These are phyloP conservation scores for Fomitopsis pinicola DNA, from an alignment of 1,284 basidiomycete genomes.

Conservation along the genomic window DNA sequence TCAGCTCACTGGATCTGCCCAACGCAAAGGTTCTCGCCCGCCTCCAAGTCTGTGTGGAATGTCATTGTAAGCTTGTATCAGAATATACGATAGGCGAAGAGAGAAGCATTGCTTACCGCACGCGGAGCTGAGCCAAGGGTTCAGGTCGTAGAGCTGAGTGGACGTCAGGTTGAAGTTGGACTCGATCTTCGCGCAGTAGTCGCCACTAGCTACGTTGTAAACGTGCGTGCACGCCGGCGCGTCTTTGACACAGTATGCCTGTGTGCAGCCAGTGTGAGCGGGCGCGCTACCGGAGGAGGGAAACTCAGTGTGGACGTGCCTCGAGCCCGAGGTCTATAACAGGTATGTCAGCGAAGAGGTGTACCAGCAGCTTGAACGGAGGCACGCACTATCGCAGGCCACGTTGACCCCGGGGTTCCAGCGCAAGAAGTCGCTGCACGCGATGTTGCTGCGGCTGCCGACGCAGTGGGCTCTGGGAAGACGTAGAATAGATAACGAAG, in stretches of 20 bases:
- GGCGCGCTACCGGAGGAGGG: background rate
- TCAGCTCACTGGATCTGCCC: background rate
- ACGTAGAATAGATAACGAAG: background rate
- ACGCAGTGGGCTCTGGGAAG: no score
- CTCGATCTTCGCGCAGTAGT: background rate
- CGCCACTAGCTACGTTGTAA: background rate
- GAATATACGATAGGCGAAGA: background rate
- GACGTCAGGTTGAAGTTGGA: background rate
- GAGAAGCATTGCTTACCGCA: background rate
- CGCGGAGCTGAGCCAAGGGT: background rate
- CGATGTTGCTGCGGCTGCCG: background rate
- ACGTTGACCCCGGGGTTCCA: background rate
- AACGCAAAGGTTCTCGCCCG: background rate
- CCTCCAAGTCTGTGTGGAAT: background rate
- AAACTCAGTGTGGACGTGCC: background rate
- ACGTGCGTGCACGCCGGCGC: background rate
- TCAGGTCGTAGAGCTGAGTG: background rate
- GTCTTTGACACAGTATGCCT: background rate
- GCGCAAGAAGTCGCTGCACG: background rate
- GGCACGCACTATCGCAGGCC: background rate
- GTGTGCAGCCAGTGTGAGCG: background rate
- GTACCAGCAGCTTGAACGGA: background rate
- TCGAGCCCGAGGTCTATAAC: background rate
- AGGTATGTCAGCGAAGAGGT: background rate
- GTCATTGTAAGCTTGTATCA: background rate